These are phyloP conservation scores for Capsicum rhomboideum DNA, from an alignment of 257 asterid species.

Conservation along the genomic window DNA sequence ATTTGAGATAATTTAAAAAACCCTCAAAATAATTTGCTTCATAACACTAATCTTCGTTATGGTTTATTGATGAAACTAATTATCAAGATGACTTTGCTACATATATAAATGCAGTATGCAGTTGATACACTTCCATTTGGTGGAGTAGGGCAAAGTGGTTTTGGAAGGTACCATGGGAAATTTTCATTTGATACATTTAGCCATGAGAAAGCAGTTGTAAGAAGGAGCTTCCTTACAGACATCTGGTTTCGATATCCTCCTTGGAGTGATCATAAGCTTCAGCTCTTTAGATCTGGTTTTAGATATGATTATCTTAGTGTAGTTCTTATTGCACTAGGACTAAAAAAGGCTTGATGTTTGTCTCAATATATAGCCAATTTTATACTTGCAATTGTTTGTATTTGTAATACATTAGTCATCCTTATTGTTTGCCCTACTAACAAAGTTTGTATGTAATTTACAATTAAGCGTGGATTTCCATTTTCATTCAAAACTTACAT, in stretches of 20 bases:
- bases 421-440: not conserved
- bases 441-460: not conserved
- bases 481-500: not conserved
- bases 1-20: not conserved
- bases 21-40: not conserved
- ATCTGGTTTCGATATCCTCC: slow-evolving; percentile 95
- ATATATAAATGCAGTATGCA: slow-evolving; percentile 36
- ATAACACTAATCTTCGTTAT: not conserved
- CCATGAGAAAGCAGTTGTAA: slow-evolving; percentile 46
- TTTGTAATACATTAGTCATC: not conserved
- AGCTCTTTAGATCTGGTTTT: slow-evolving; percentile 42
- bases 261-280: slow-evolving; percentile 48
- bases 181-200: slow-evolving; percentile 61
- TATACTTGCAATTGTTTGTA: not conserved
- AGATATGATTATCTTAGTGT: slow-evolving; percentile 47
- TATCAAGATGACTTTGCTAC: not conserved
- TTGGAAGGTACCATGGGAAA: slow-evolving; percentile 76
- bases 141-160: slow-evolving; percentile 76
- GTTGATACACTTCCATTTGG: slow-evolving; percentile 74
- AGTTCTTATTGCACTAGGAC: slow-evolving; percentile 45
- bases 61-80: not conserved
- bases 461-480: not conserved
- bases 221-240: slow-evolving; percentile 40
- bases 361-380: not conserved
- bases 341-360: slow-evolving; percentile 33